These are phyloP conservation scores for Alisma plantagoaquatica DNA, from an alignment of 106 monocot species.

Conservation along the genomic window DNA sequence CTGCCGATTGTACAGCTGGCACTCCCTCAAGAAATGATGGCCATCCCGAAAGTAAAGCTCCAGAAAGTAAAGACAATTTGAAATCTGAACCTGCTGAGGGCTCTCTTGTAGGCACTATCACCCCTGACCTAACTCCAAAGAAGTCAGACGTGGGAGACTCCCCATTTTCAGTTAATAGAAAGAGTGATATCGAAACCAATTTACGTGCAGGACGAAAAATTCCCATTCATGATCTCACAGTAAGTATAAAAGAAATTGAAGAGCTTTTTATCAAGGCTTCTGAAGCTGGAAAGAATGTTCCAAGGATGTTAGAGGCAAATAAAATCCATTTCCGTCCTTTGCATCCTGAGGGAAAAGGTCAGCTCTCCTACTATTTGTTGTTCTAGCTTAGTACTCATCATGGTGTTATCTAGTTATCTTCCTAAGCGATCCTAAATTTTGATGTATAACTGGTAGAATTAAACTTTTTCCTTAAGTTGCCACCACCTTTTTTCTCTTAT, in stretches of 20 bases:
- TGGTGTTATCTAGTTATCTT: no score
- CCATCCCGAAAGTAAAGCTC: slow-evolving; percentile 7
- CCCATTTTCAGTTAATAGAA: slow-evolving; percentile 32
- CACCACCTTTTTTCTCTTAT: not conserved
- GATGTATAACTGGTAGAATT: not conserved
- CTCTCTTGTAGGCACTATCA: slow-evolving; percentile 22
- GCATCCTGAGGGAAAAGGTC: slow-evolving; percentile 49
- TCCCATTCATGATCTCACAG: slow-evolving; percentile 33
- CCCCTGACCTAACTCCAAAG: slow-evolving; percentile 19
- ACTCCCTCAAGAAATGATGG: slow-evolving; percentile 1
- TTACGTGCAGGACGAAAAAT: slow-evolving; percentile 22
- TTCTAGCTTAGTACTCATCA: not conserved
- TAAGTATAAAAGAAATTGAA: slow-evolving; percentile 78
- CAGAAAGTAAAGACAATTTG: slow-evolving; percentile 20
- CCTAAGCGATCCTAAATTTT: not conserved
- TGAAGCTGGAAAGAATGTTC: slow-evolving; percentile 85
- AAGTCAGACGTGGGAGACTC: slow-evolving; percentile 13
- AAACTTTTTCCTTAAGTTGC: not conserved
- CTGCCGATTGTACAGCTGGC: slow-evolving; percentile 9
- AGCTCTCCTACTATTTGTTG: slow-evolving; percentile 3
- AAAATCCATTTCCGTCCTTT: slow-evolving; percentile 53
- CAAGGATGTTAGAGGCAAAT: slow-evolving; percentile 92
- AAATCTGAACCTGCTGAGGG: slow-evolving; percentile 10
- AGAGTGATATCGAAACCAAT: slow-evolving; percentile 21
- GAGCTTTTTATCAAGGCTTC: slow-evolving; percentile 65